Percentiles rank a stretch among this genome's conserved stretches.
These are phyloP conservation scores for Colletotrichum aenigma DNA, from an alignment of 2,329 filamentous ascomycete species.

Conservation along the genomic window DNA sequence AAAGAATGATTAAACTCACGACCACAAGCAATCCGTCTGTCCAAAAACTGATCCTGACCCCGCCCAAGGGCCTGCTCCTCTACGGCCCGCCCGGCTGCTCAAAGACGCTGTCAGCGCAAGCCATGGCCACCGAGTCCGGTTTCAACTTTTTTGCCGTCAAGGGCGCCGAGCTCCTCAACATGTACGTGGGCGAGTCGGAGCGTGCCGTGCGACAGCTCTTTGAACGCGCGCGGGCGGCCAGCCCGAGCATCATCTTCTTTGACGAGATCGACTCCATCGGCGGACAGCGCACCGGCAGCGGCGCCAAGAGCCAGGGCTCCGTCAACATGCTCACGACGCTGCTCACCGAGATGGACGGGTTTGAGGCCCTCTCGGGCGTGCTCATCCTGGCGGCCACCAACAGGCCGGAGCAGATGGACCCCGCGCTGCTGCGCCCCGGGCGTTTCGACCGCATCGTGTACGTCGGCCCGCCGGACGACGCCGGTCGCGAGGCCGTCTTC, in stretches of 20 bases:
- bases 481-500: conserved; percentile 79
- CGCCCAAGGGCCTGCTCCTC: conserved; percentile 82
- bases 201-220: conserved; percentile 85
- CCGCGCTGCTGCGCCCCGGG: conserved; percentile 83
- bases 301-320: conserved; percentile 46
- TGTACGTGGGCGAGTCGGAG: conserved; percentile 97
- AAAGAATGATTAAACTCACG: conserved; percentile 51
- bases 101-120: conserved; percentile 91
- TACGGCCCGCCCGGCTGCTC: conserved; percentile 95
- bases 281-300: conserved; percentile 54
- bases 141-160: conserved; percentile 96
- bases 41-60: conserved; percentile 48
- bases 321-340: conserved; percentile 89
- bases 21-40: conserved; percentile 34
- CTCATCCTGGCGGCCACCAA: conserved; percentile 92
- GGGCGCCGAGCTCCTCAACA: conserved; percentile 90
- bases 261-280: conserved; percentile 93
- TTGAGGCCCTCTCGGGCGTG: conserved; percentile 82
- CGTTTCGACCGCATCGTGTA: conserved; percentile 86
- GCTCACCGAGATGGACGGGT: conserved; percentile 95
- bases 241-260: conserved; percentile 91
- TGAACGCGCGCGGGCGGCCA: conserved; percentile 80
- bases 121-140: conserved; percentile 86
- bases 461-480: conserved; percentile 77
- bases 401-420: conserved; percentile 83